phyloP scores from a whole-genome alignment of 2,329 filamentous ascomycete genomes.

The Davidsoniella virescens region DNA sequence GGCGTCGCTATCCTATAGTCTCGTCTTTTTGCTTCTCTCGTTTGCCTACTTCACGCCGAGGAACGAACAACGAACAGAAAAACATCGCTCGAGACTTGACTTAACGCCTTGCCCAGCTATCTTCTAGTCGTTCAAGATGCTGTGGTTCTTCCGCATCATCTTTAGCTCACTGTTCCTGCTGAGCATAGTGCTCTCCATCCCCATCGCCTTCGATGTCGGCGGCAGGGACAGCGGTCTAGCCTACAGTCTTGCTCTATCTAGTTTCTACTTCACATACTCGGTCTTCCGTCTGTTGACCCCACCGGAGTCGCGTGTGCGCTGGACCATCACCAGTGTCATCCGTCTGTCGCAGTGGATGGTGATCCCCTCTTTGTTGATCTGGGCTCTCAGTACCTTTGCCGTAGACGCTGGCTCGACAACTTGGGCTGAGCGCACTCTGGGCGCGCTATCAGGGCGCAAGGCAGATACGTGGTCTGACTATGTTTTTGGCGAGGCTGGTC shows the following conservation, averaged over 20 bases:
- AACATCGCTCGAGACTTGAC: background rate
- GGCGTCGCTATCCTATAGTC: background rate
- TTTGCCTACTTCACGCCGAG: background rate
- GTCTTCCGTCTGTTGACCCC: slow-evolving; percentile 65
- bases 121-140: slow-evolving; percentile 39
- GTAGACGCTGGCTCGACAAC: slow-evolving; percentile 61
- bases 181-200: slow-evolving; percentile 87
- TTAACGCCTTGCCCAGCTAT: background rate
- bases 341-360: slow-evolving; percentile 72
- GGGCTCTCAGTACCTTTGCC: slow-evolving; percentile 89
- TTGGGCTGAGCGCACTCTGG: slow-evolving; percentile 72
- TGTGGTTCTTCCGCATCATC: slow-evolving; percentile 61
- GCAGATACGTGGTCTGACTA: slow-evolving; percentile 60
- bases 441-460: slow-evolving; percentile 43
- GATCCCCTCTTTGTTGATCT: slow-evolving; percentile 75
- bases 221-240: slow-evolving; percentile 86
- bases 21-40: background rate
- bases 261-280: slow-evolving; percentile 84
- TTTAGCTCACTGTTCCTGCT: slow-evolving; percentile 76
- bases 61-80: background rate
- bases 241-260: slow-evolving; percentile 76
- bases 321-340: slow-evolving; percentile 51
- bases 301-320: slow-evolving; percentile 58
- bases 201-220: slow-evolving; percentile 94
- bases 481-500: slow-evolving; percentile 72